phyloP scores from a whole-genome alignment of 2,329 filamentous ascomycete genomes.

The Triangularia setosa region DNA sequence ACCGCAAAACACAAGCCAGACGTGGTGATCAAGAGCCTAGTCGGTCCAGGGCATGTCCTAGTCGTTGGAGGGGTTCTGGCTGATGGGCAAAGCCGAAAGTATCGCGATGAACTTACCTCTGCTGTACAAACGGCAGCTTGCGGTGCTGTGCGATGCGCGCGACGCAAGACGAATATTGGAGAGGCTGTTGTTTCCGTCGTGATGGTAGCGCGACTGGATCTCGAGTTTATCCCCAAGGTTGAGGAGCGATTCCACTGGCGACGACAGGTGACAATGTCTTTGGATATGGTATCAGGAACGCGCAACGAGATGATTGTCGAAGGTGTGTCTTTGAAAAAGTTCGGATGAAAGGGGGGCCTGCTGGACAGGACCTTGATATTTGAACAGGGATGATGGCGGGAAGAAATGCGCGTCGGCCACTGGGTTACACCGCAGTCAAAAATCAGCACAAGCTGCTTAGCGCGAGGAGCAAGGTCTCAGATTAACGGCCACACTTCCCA shows the following conservation, averaged over 20 bases:
- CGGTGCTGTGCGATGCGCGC: neutral
- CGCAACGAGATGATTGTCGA: neutral
- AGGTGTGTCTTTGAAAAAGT: constrained; percentile 5
- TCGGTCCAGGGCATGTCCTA: neutral
- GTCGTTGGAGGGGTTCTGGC: neutral
- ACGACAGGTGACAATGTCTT: neutral
- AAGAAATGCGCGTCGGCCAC: constrained; percentile 10
- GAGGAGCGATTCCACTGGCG: neutral
- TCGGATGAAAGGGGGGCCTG: constrained; percentile 12
- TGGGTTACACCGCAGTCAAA: constrained; percentile 21
- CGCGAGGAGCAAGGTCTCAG: constrained; percentile 13
- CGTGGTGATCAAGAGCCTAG: neutral
- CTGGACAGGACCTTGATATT: neutral
- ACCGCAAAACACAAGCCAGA: neutral
- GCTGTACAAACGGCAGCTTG: neutral
- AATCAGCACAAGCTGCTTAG: constrained; percentile 14
- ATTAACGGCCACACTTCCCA: constrained; percentile 10
- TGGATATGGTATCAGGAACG: neutral
- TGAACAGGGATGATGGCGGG: constrained; percentile 14
- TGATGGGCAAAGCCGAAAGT: neutral
- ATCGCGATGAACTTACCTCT: neutral
- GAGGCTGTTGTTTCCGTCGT: neutral
- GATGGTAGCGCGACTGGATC: neutral
- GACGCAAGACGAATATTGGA: neutral
- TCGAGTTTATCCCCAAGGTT: neutral